Evolutionary conservation across 225 moss, liverwort and hornwort genomes (phyloP).

Genomic region (Physcomitrellopsis africana): DNA sequence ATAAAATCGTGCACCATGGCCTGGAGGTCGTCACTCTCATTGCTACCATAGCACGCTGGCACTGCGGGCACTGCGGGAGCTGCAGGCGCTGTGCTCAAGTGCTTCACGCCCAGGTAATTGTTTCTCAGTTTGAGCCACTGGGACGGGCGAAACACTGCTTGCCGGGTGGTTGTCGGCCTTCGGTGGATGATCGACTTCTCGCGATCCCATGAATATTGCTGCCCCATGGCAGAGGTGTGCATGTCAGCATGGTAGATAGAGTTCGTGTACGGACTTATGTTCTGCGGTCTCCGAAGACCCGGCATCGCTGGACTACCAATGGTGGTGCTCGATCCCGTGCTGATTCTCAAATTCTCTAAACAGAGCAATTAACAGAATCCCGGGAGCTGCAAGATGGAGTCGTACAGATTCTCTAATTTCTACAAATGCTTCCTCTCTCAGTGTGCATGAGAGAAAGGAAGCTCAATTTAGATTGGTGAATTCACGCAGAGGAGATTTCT

Average conservation of each 20-base stretch:
- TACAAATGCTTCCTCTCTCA: background rate
- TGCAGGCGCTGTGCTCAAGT: constrained; percentile 18
- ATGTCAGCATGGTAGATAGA: constrained; percentile 49
- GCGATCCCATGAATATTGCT: constrained; percentile 46
- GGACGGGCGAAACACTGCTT: constrained; percentile 32
- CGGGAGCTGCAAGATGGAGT: background rate
- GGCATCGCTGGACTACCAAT: constrained; percentile 60
- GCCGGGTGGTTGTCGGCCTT: constrained; percentile 30
- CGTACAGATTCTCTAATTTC: background rate
- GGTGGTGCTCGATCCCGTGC: constrained; percentile 31
- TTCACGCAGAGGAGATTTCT: background rate
- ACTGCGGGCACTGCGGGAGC: constrained; percentile 10
- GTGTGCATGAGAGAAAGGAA: background rate
- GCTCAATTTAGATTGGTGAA: background rate
- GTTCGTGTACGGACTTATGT: constrained; percentile 45
- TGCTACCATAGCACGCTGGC: constrained; percentile 62
- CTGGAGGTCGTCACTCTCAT: constrained; percentile 85
- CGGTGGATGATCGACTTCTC: constrained; percentile 39
- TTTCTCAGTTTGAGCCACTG: constrained; percentile 43
- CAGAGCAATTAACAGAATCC: background rate
- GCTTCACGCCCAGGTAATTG: constrained; percentile 47
- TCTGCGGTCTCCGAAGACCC: constrained; percentile 58
- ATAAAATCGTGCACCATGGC: constrained; percentile 91
- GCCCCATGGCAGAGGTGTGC: constrained; percentile 30
- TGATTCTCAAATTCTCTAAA: background rate